Conservation (phyloP, 2,329 filamentous ascomycete species). For the Xylaria sp. region DNA sequence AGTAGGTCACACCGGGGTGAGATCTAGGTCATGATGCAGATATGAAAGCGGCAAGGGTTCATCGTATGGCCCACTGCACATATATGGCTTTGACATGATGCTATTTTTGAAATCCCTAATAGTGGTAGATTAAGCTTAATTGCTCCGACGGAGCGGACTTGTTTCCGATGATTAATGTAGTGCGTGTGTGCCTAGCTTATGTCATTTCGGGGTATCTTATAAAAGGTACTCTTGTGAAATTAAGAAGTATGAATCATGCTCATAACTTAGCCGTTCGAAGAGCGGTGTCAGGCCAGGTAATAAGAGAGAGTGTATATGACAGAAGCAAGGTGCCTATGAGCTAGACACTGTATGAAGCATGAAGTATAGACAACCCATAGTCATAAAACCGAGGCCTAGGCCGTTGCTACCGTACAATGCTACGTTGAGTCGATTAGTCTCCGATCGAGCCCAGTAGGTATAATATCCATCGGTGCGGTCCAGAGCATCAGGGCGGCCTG, state of each 20-base stretch:
- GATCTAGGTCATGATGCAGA: conserved; percentile 42
- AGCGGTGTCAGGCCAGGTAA: conserved; percentile 4
- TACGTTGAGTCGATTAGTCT: conserved; percentile 37
- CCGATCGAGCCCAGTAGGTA: conserved; percentile 37
- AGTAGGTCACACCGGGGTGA: conserved; percentile 32
- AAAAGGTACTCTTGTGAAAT: conserved; percentile 12
- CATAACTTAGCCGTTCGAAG: conserved; percentile 18
- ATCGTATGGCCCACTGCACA: conserved; percentile 27
- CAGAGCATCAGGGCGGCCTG: conserved; percentile 38
- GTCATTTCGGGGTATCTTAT: conserved; percentile 3
- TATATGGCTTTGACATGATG: conserved; percentile 39
- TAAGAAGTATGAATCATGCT: conserved; percentile 14
- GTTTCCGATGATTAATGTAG: background rate
- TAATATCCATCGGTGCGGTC: conserved; percentile 37
- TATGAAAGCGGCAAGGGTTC: conserved; percentile 31
- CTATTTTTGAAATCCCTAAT: conserved; percentile 51
- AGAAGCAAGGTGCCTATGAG: background rate
- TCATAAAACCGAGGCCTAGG: conserved; percentile 34
- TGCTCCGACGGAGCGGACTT: conserved; percentile 29
- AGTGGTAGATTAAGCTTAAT: conserved; percentile 54
- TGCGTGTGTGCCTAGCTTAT: conserved; percentile 4
- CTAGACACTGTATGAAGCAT: conserved; percentile 24
- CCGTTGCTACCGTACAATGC: conserved; percentile 25
- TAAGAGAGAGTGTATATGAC: conserved; percentile 14
- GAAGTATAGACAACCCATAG: conserved; percentile 16